Percentiles rank a stretch among this genome's conserved stretches.
Conservation (phyloP, 2,329 filamentous ascomycete species). For the Calonectria henricotiae region DNA sequence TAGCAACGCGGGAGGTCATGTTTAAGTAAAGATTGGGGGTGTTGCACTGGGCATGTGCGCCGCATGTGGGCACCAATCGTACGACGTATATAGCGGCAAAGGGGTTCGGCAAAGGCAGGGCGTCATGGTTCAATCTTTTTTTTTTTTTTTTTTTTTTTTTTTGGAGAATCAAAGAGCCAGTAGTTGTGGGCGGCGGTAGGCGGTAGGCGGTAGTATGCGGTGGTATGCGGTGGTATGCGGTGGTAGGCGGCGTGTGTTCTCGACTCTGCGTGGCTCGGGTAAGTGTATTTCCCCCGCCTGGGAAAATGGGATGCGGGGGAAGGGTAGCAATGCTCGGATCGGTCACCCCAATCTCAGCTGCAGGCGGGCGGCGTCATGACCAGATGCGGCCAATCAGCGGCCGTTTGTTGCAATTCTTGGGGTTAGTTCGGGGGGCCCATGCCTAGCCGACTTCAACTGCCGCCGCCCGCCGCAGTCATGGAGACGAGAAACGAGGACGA, state of each 20-base stretch:
- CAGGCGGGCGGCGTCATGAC: slow-evolving; percentile 6
- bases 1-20: slow-evolving; percentile 16
- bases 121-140: background rate
- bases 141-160: background rate
- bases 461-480: slow-evolving; percentile 23
- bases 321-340: slow-evolving; percentile 21
- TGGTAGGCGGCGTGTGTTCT: too few relatives aligned
- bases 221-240: too few relatives aligned
- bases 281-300: slow-evolving; percentile 40
- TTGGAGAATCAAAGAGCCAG: slow-evolving; percentile 31
- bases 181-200: too few relatives aligned
- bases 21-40: slow-evolving; percentile 10
- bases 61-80: slow-evolving; percentile 36
- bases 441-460: slow-evolving; percentile 41
- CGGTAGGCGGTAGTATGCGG: too few relatives aligned
- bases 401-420: slow-evolving; percentile 26
- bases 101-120: slow-evolving; percentile 38
- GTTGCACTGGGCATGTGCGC: background rate
- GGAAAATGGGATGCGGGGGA: slow-evolving; percentile 15
- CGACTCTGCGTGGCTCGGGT: slow-evolving; percentile 29
- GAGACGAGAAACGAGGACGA: background rate
- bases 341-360: slow-evolving; percentile 23
- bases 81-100: slow-evolving; percentile 38
- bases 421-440: slow-evolving; percentile 7
- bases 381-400: slow-evolving; percentile 24